Conservation (phyloP, 306 rosid genomes). For the Trifolium subterraneum region DNA sequence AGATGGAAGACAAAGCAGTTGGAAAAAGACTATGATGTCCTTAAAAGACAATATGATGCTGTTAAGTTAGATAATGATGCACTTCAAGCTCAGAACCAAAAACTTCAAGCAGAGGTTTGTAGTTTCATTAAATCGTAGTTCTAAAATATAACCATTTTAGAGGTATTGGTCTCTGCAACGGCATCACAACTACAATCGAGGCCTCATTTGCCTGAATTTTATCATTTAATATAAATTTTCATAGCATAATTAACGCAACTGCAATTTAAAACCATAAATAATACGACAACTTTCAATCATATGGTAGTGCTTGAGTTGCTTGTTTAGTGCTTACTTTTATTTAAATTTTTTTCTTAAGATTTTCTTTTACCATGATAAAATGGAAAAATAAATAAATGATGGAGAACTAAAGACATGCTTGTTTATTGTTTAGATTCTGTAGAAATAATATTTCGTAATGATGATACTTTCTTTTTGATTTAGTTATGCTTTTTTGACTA, state of each 20-base stretch:
- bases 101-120: constrained; percentile 85
- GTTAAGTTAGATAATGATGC: constrained; percentile 76
- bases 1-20: constrained; percentile 97
- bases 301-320: constrained; percentile 1
- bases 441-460: constrained; percentile 43
- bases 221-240: too few species aligned
- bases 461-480: constrained; percentile 36
- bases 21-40: constrained; percentile 90
- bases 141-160: not conserved
- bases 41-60: constrained; percentile 79
- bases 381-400: not conserved
- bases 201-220: too few species aligned
- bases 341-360: not conserved
- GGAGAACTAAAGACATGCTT: constrained; percentile 5
- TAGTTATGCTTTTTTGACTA: constrained; percentile 50
- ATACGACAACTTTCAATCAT: constrained; percentile 33
- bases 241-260: not conserved
- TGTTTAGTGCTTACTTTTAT: constrained; percentile 10
- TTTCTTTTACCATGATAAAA: not conserved
- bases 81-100: constrained; percentile 78
- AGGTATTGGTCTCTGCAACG: not conserved
- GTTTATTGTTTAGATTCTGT: constrained; percentile 33
- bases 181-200: not conserved
- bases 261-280: not conserved
- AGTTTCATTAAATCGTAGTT: not conserved